Base-by-base conservation (phyloP, 2,329 filamentous ascomycete species). In the Beauveria bassiana region DNA sequence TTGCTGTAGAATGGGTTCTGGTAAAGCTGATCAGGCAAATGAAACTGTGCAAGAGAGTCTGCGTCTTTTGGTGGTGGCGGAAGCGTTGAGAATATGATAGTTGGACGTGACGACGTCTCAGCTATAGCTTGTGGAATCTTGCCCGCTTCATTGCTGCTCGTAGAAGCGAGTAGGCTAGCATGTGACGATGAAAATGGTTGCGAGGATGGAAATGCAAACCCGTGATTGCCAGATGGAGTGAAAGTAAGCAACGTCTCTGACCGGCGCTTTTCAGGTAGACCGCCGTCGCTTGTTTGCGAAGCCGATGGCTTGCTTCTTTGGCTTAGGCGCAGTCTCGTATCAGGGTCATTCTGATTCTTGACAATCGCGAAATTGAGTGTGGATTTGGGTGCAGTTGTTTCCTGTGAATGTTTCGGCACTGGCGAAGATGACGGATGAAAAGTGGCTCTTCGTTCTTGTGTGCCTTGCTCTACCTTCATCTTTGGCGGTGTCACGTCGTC, bases 1-100 rank as follows among this genome's bases (percentile, higher is more conserved):
- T 90, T 81, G 67, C 92, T 90, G 70, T 96, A 98, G 69, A 88
- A 93, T 0, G 93, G 87, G 70, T 92, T 87, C 72, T 92, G 90
- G 65, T 96, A 96, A 54, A 97, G 82, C 16, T 89, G 81, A 62
- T 87, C 79, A 0, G 89, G 88, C 9, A 86, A 47, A 16, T 63
- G 45, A 38, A 69, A 50, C 1, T 70, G 69, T 9, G 65, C 66
- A 55, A 73, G 59, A 1, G 68, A 65, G 5, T 63, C 40, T 10
- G 61, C 51, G 16, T 73, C 66, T 10, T 46, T 50, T 9, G 66
- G 66, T 10, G 71, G 69, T 0, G 75, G 73, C 20, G 70, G 69
- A 0, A 66, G 65, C 3, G 60, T 52, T 10, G 69, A 67, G 54
- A 69, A 70, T 26, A 62, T 45, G 9, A 56, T 38, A 10, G 31